Evolutionary conservation across 2,329 filamentous ascomycete species (phyloP), one percentile per base, ranked within the genome.

Genomic region (Apiospora sp.): DNA sequence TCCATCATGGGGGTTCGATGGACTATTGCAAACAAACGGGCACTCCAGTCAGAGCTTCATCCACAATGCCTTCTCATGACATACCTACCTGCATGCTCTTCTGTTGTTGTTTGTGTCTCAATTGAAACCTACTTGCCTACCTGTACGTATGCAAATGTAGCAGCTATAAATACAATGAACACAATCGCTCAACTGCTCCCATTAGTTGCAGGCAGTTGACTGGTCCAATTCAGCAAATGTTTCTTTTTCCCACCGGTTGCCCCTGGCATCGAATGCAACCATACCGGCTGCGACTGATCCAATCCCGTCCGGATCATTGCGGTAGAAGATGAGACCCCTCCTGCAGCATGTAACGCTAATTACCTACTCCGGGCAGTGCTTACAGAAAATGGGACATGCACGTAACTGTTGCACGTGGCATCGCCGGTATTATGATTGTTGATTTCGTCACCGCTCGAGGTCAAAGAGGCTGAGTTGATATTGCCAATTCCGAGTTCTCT

Each of bases 271-370:
- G 19, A 24, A 64, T 61, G 54, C 54, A 61, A 61, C 54, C 6
- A 61, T 61, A 61, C 54, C 24, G 34, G 54, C 54, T 34, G 54
- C 27, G 34, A 27, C 27, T 58, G 51, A 58, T 27, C 51, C 34
- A 30, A 58, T 34, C 54, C 54, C 22, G 22, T 37, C 27, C 54
- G 27, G 30, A 58, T 19, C 27, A 49, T n/a, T 49, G 22, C 24
- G 12, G 16, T 12, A 41, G 58, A 64, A 64, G 27, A 64, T 37
- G 58, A 64, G 58, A 64, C 58, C 58, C 58, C 58, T 64, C 34
- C 58, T 64, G 58, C 58, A 64, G 58, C 58, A 37, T 64, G 58
- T 64, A 64, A 64, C 58, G 34, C 58, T 41, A 64, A 64, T 64
- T 41, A 64, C 58, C 34, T 64, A 10, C 22, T 41, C 30, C 37